Evolutionary conservation across 352 stramenopile genomes (phyloP).

Genomic region (Blastocystis sp.): DNA sequence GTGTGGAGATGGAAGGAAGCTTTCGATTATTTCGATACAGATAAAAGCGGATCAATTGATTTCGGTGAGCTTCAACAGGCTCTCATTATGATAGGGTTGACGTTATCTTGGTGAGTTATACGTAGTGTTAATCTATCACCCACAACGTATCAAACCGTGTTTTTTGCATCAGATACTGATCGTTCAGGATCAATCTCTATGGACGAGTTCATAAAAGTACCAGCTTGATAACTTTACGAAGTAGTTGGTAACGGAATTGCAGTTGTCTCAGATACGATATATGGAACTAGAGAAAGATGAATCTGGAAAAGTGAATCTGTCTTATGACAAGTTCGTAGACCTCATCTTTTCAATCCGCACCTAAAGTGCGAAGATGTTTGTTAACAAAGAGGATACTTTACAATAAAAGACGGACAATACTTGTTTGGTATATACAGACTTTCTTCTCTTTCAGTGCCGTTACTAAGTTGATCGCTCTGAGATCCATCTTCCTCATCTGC

Average conservation of each 20-base stretch:
- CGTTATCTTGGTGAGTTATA: background rate
- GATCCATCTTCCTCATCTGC: background rate
- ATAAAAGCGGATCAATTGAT: conserved; percentile 56
- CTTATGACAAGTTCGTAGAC: conserved; percentile 42
- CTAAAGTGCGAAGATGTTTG: background rate
- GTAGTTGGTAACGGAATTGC: conserved; percentile 31
- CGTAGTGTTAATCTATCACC: conserved; percentile 10
- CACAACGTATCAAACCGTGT: conserved; percentile 47
- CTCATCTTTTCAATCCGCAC: conserved; percentile 56
- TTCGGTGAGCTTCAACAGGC: conserved; percentile 44
- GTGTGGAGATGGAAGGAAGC: conserved; percentile 57
- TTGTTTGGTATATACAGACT: background rate
- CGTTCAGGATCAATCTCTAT: conserved; percentile 52
- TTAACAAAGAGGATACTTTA: conserved; percentile 42
- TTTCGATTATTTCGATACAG: conserved; percentile 50
- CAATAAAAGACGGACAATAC: conserved; percentile 5
- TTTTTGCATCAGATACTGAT: conserved; percentile 48
- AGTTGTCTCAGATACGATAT: conserved; percentile 48
- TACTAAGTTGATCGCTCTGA: background rate
- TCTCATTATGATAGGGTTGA: conserved; percentile 10
- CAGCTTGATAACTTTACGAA: background rate
- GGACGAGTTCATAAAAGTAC: conserved; percentile 52
- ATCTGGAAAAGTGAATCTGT: background rate
- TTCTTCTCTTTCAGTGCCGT: background rate
- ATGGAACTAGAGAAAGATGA: conserved; percentile 44